phyloP scores from a whole-genome alignment of 768 basidiomycete genomes.

The Galerina marginata region DNA sequence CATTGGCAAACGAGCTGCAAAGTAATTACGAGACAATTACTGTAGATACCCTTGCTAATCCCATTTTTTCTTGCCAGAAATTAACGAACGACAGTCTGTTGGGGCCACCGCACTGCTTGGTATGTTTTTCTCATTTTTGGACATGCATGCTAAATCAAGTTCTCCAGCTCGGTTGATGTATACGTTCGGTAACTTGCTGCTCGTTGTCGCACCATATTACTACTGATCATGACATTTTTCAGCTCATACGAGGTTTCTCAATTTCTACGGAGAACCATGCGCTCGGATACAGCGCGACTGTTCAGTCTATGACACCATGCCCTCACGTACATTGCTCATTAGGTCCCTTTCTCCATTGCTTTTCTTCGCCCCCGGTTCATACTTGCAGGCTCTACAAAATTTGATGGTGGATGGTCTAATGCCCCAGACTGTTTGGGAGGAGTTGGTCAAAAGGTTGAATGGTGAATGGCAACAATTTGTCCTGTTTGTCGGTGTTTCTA shows the following conservation, averaged over 20 bases:
- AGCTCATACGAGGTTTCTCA: conserved; percentile 46
- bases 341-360: conserved; percentile 44
- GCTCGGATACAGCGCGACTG: conserved; percentile 51
- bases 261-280: conserved; percentile 51
- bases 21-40: conserved; percentile 27
- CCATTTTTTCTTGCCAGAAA: conserved; percentile 26
- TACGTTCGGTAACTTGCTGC: conserved; percentile 40
- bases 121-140: conserved; percentile 11
- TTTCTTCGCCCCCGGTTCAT: conserved; percentile 55
- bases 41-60: neutral
- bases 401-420: conserved; percentile 56
- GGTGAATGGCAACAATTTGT: conserved; percentile 58
- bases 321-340: conserved; percentile 44
- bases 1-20: conserved; percentile 39
- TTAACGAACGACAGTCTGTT: conserved; percentile 22
- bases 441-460: conserved; percentile 47
- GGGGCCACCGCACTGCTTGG: conserved; percentile 35
- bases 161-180: conserved; percentile 48
- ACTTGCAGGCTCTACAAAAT: conserved; percentile 48
- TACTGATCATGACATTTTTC: neutral
- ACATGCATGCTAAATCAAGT: neutral
- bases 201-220: too few relatives aligned
- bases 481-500: conserved; percentile 47
- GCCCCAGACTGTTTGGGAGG: conserved; percentile 46
- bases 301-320: conserved; percentile 43